Base-by-base conservation (phyloP, 2,329 filamentous ascomycete genomes). In the Ophiostoma novo-ulmi region DNA sequence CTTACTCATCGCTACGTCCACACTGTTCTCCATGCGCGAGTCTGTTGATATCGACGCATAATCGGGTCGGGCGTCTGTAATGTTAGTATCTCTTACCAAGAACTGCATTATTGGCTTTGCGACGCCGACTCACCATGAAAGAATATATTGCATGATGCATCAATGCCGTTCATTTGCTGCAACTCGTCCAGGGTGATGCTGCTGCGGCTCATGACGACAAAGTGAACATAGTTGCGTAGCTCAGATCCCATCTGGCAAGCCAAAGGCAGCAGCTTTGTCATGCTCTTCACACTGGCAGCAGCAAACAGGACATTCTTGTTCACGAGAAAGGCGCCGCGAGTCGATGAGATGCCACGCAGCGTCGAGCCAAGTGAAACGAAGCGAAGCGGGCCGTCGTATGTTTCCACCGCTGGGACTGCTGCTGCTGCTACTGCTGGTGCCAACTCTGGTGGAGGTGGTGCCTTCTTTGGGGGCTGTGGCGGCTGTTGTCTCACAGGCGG, bases 171-270 rank as follows among this genome's bases (percentile, higher is more conserved):
- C 72, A 97, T 83, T 69, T 87, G 83, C 75, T 89, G 84, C 41
- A 98, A 82, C 44, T 91, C 87, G 17, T 88, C 84, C 68, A 96
- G 79, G 0, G 86, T 81, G 68, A 97, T 85, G 14, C 89, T 85
- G 72, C 89, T 90, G 72, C 90, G 85, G 68, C 93, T 90, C 80
- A 96, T 85, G 4, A 98, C 80, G 0, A 87, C 90, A 77, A 97
- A 90, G 78, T 98, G 94, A 10, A 97, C 93, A 73, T 88, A 85
- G 76, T 88, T 97, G 71, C 85, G 83, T 70, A 86, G 84, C 78
- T 88, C 85, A 31, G 79, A 79, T 7, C 89, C 89, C 94, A 97
- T 97, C 75, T 92, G 87, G 79, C 95, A 98, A 6, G 94, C 92
- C 77, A 97, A 83, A 0, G 93, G 93, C 41, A 97, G 81, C 69